Evolutionary conservation across 306 rosid species (phyloP), one percentile per base, ranked within the genome.

Genomic region (Inga leiocalycina): DNA sequence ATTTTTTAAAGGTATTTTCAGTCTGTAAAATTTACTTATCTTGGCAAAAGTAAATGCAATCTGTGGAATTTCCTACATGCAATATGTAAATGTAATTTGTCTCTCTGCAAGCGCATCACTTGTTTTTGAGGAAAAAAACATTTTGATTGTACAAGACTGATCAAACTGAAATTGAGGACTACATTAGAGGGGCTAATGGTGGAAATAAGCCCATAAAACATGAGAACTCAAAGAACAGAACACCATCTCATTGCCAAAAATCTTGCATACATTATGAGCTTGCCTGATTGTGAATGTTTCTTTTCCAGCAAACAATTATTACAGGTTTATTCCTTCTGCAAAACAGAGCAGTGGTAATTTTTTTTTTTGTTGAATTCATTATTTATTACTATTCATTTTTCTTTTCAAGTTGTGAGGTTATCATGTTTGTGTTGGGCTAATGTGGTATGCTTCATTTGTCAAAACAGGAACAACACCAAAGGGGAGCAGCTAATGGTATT

Each of bases 401-500:
- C 16, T 4, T 43, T 44, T 3, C 57, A 41, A 32, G 44, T 73
- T 43, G 68, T 51, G 62, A 22, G 41, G 75, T 71, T 80, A 54
- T 69, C 48, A 45, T 73, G 13, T 48, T 37, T 20, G 51, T 74
- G 57, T 19, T 80, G 64, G 20, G 27, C 59, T 44, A 35, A 54
- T 15, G 20, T 59, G 82, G 20, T 75, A 67, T 69, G 56, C 54
- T 73, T 88, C 20, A 3, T 76, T 72, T 84, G 66, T 37, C 2
- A 45, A 71, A 44, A 12, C 78, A 91, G 99, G 92, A 86, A 65
- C 98, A 93, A 88, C 81, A 85, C 56, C 97, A 96, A 84, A 90
- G 99, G 73, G 99, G 99, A 15, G 93, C 93, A 35, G 98, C 98
- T 32, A 96, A 96, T 89, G 99, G 99, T 77, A 78, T 93, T 79